Conservation (phyloP, 2,329 filamentous ascomycete genomes). For the Alternaria gansuensis region DNA sequence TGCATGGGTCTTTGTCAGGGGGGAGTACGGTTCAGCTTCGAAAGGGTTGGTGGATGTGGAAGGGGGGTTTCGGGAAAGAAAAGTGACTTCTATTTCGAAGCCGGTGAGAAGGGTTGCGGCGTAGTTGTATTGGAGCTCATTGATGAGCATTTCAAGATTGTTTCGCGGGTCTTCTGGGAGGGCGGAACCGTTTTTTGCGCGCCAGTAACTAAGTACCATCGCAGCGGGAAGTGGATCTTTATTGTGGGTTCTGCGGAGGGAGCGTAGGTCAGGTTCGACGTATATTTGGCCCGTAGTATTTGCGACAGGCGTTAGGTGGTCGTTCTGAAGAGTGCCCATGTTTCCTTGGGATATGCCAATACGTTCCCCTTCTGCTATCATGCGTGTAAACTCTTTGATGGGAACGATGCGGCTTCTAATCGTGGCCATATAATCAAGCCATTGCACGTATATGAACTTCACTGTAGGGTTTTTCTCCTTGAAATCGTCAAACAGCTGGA, state of each 20-base stretch:
- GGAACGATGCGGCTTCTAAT: constrained; percentile 74
- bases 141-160: constrained; percentile 58
- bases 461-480: constrained; percentile 60
- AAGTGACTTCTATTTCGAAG: constrained; percentile 83
- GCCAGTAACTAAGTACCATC: constrained; percentile 73
- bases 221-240: constrained; percentile 62
- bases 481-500: constrained; percentile 58
- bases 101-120: constrained; percentile 71
- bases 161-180: constrained; percentile 68
- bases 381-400: constrained; percentile 56
- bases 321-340: constrained; percentile 73
- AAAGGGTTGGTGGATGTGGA: constrained; percentile 34
- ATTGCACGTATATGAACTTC: constrained; percentile 77
- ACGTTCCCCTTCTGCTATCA: constrained; percentile 47
- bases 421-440: constrained; percentile 79
- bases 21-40: constrained; percentile 44
- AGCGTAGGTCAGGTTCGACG: constrained; percentile 71
- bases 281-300: constrained; percentile 71
- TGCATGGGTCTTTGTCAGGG: constrained; percentile 71
- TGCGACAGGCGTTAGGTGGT: constrained; percentile 64
- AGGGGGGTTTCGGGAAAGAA: constrained; percentile 63
- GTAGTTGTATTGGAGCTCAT: constrained; percentile 60
- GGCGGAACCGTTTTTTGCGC: constrained; percentile 62
- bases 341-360: constrained; percentile 71
- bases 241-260: constrained; percentile 64